A percentile compares a stretch with the other conserved stretches of the same genome.
phyloP scores from a whole-genome alignment of 495 filamentous ascomycete genomes.

The Monascus purpureus region DNA sequence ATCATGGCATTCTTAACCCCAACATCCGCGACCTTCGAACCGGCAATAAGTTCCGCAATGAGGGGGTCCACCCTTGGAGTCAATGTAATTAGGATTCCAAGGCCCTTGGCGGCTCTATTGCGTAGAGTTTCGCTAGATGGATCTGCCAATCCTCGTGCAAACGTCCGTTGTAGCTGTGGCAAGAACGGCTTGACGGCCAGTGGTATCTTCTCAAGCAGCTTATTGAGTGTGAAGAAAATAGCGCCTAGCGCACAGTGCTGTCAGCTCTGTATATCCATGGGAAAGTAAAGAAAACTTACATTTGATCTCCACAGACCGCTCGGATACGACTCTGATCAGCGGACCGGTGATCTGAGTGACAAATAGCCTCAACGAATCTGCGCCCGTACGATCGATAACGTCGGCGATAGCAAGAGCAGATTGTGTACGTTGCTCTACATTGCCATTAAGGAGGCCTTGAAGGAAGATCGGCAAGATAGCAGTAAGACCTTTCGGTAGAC shows the following conservation, averaged over 20 bases:
- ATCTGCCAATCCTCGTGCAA: constrained; percentile 89
- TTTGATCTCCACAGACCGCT: constrained; percentile 89
- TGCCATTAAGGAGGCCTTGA: constrained; percentile 94
- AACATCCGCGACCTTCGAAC: constrained; percentile 74
- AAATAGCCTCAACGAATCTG: constrained; percentile 75
- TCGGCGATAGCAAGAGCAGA: constrained; percentile 89
- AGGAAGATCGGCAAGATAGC: constrained; percentile 93
- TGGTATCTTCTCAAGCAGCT: constrained; percentile 92
- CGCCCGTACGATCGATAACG: constrained; percentile 78
- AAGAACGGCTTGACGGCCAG: constrained; percentile 91
- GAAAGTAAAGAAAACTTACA: constrained; percentile 17
- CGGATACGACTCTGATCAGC: constrained; percentile 91
- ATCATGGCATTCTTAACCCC: constrained; percentile 95
- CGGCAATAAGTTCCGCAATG: constrained; percentile 77
- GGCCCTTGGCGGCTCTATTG: constrained; percentile 81
- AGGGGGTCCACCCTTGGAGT: constrained; percentile 92
- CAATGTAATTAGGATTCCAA: constrained; percentile 90
- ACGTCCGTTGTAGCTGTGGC: constrained; percentile 90
- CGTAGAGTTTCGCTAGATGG: constrained; percentile 80
- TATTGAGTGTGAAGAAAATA: constrained; percentile 87
- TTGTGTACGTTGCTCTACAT: constrained; percentile 77
- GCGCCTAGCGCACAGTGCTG: constrained; percentile 40
- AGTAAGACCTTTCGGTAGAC: constrained; percentile 92
- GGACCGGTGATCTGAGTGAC: constrained; percentile 97
- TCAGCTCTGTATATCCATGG: not conserved